Evolutionary conservation across 2,329 filamentous ascomycete genomes (phyloP), one percentile per base, ranked within the genome.

Genomic region (Malbranchea zuffiana): DNA sequence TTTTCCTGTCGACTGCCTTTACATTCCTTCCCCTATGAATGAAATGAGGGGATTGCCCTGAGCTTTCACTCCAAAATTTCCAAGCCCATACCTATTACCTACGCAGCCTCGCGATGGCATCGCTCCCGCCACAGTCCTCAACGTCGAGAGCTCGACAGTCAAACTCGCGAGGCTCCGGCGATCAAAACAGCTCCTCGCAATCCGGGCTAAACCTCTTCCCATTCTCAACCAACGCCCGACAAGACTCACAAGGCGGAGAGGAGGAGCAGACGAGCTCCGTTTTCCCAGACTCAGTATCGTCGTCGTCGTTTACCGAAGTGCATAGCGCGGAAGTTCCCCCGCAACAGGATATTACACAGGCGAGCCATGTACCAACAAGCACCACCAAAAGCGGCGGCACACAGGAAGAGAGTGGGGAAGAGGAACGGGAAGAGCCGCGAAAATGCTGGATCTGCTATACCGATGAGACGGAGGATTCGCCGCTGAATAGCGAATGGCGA

Each of bases 391-490:
- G 50, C 5, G 19, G 36, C 19, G n/a, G n/a, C n/a, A n/a, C n/a
- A n/a, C n/a, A n/a, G n/a, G n/a, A n/a, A n/a, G n/a, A n/a, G n/a
- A n/a, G n/a, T n/a, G n/a, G n/a, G n/a, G n/a, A n/a, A n/a, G n/a
- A n/a, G n/a, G n/a, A 31, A 47, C 8, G 44, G 47, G 17, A 34
- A 50, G 65, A 67, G 19, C 62, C 62, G 4, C 58, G 61, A 41
- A 76, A 70, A 54, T 81, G 77, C 53, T 81, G 77, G 77, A 80
- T 81, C 44, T 81, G 77, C 56, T 78, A 80, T 55, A 69, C 68
- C 32, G 75, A 79, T 42, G 71, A 76, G 47, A 75, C 69, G 5
- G 77, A 80, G 50, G 75, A 80, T 40, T 59, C 57, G 15, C 70
- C 71, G 6, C 66, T 68, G 8, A 71, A 71, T 17, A 68, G 69